These are phyloP conservation scores for Mycena leptocephala DNA, from an alignment of 768 basidiomycete species.

Conservation along the genomic window DNA sequence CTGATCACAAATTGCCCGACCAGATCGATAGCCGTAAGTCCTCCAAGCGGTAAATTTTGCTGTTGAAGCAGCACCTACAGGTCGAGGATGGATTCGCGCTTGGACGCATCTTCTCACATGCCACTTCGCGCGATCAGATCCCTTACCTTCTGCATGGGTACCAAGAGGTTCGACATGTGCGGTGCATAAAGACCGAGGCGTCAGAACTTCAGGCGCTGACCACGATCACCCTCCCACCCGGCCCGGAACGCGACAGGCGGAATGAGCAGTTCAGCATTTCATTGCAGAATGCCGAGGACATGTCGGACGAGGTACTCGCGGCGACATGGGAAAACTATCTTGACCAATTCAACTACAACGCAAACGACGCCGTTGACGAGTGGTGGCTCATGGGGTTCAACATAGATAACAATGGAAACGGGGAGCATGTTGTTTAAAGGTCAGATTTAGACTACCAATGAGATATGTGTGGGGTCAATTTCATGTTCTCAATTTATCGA, in stretches of 20 bases:
- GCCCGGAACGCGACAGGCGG: neutral
- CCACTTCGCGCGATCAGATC: neutral
- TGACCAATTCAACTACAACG: slow-evolving; percentile 65
- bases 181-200: neutral
- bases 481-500: too few relatives aligned
- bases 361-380: slow-evolving; percentile 59
- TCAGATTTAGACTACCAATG: too few relatives aligned
- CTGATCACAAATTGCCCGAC: neutral
- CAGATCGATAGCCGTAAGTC: neutral
- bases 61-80: neutral
- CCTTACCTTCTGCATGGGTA: neutral
- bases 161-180: neutral
- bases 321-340: slow-evolving; percentile 49
- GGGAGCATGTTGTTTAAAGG: too few relatives aligned
- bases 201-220: neutral
- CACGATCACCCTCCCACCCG: neutral
- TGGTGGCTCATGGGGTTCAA: slow-evolving; percentile 55
- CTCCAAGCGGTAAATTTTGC: too few relatives aligned
- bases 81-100: slow-evolving; percentile 6
- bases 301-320: too few relatives aligned
- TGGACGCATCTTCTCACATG: neutral
- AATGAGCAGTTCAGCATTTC: neutral
- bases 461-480: too few relatives aligned
- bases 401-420: too few relatives aligned
- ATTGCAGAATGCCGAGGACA: too few relatives aligned